Evolutionary conservation across 805 yeast species (phyloP).

Genomic region (Saccharomycopsis oosterbeekiorum): DNA sequence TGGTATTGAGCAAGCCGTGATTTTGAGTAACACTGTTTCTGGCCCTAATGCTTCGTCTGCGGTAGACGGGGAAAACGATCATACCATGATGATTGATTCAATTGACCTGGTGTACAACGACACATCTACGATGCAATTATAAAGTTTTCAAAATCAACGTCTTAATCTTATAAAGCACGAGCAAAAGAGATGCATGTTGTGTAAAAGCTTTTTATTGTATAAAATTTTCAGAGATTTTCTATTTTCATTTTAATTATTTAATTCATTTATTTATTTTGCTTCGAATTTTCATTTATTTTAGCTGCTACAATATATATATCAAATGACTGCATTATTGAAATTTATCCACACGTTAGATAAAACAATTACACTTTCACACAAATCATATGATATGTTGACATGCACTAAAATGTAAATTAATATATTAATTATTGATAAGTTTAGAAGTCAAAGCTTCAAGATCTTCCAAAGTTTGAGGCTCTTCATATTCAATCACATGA

Average conservation of each 20-base stretch:
- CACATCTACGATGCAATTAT: background rate
- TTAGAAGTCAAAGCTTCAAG: constrained; percentile 75
- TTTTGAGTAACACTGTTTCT: background rate
- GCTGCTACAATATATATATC: background rate
- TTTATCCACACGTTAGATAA: too few relatives aligned
- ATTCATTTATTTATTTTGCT: background rate
- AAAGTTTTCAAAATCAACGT: background rate
- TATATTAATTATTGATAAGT: constrained; percentile 23
- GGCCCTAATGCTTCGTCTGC: background rate
- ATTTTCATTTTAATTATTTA: background rate
- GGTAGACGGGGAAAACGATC: background rate
- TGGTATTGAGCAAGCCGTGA: constrained; percentile 47
- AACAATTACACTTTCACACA: too few relatives aligned
- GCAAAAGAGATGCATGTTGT: background rate
- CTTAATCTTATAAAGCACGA: background rate
- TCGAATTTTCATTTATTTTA: background rate
- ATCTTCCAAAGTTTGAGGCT: constrained; percentile 87
- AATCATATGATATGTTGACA: background rate
- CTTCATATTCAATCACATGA: constrained; percentile 62
- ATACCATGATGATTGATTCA: background rate
- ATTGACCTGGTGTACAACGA: background rate
- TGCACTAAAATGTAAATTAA: background rate
- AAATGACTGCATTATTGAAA: too few relatives aligned
- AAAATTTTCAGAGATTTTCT: background rate
- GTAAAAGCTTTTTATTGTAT: background rate